These are phyloP conservation scores for Teunomyces stri DNA, from an alignment of 805 yeast genomes.

Conservation along the genomic window DNA sequence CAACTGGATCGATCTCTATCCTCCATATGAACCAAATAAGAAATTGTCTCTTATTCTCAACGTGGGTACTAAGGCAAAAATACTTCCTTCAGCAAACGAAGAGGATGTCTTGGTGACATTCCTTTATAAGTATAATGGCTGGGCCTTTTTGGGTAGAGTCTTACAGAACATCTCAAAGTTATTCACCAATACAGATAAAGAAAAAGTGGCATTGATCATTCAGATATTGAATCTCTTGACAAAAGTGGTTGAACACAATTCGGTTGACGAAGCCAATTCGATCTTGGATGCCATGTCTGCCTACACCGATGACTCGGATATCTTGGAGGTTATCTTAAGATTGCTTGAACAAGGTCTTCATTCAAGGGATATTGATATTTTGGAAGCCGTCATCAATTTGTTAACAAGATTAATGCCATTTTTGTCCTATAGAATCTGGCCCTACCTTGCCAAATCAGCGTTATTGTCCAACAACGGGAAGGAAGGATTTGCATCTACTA, in stretches of 20 bases:
- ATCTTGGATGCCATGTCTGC: conserved; percentile 42
- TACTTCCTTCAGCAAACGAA: conserved; percentile 49
- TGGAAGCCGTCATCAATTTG: conserved; percentile 48
- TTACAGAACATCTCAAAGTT: conserved; percentile 57
- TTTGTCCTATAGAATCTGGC: conserved; percentile 73
- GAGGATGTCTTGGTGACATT: conserved; percentile 56
- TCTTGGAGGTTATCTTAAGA: conserved; percentile 59
- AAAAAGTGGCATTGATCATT: conserved; percentile 39
- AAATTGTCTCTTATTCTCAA: conserved; percentile 45
- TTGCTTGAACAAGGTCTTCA: conserved; percentile 69
- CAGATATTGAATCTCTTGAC: conserved; percentile 54
- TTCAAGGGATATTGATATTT: conserved; percentile 46
- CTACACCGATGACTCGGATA: conserved; percentile 55
- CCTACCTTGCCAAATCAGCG: conserved; percentile 65
- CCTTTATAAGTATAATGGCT: conserved; percentile 73
- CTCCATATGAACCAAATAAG: conserved; percentile 53
- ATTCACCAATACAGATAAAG: conserved; percentile 35
- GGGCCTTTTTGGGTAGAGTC: conserved; percentile 81
- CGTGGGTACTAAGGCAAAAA: conserved; percentile 64
- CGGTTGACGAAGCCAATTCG: conserved; percentile 22
- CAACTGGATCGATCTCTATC: conserved; percentile 47
- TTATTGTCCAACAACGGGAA: conserved; percentile 57
- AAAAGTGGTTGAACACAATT: conserved; percentile 41
- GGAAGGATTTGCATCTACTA: conserved; percentile 60
- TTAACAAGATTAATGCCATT: conserved; percentile 47